These are phyloP conservation scores for Fusarium graminum DNA, from an alignment of 2,329 filamentous ascomycete species.

Conservation along the genomic window DNA sequence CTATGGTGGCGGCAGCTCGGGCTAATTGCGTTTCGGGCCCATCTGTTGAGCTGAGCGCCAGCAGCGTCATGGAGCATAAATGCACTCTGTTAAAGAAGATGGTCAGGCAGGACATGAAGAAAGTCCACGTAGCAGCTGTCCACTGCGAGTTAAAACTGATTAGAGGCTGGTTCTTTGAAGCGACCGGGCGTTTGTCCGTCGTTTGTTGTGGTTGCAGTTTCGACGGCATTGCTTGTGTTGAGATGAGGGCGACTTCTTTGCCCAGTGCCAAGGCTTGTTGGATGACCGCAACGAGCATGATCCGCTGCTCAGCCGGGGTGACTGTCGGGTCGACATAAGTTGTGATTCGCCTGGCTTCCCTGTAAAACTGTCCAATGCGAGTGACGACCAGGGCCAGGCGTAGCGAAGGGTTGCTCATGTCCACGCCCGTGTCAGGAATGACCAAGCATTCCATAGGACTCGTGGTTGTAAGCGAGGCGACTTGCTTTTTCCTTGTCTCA, in stretches of 20 bases:
- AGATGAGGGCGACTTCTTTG: slow-evolving; percentile 15
- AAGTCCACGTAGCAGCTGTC: slow-evolving; percentile 24
- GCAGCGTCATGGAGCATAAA: slow-evolving; percentile 13
- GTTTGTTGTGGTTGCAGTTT: slow-evolving; percentile 17
- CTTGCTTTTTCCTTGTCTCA: slow-evolving; percentile 29
- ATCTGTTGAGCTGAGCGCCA: slow-evolving; percentile 4
- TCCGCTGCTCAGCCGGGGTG: slow-evolving; percentile 3
- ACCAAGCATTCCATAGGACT: slow-evolving; percentile 27
- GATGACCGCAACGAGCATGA: slow-evolving; percentile 17
- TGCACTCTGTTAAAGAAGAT: slow-evolving; percentile 28
- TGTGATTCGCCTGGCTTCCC: slow-evolving; percentile 24
- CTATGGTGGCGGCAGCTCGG: slow-evolving; percentile 3
- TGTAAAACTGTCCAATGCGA: slow-evolving; percentile 34
- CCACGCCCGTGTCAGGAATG: slow-evolving; percentile 17
- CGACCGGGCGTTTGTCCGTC: slow-evolving; percentile 18
- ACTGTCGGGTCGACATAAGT: neutral
- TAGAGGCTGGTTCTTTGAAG: slow-evolving; percentile 2
- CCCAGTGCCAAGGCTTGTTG: slow-evolving; percentile 30
- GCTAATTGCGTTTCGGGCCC: slow-evolving; percentile 20
- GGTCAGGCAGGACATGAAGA: slow-evolving; percentile 15
- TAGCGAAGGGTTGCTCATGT: slow-evolving; percentile 15
- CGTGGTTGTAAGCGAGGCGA: slow-evolving; percentile 20
- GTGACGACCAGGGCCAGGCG: slow-evolving; percentile 25
- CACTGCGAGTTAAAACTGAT: slow-evolving; percentile 22
- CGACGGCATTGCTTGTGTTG: slow-evolving; percentile 14